These are phyloP conservation scores for Sinapis alba DNA, from an alignment of 441 rosid species.

Conservation along the genomic window DNA sequence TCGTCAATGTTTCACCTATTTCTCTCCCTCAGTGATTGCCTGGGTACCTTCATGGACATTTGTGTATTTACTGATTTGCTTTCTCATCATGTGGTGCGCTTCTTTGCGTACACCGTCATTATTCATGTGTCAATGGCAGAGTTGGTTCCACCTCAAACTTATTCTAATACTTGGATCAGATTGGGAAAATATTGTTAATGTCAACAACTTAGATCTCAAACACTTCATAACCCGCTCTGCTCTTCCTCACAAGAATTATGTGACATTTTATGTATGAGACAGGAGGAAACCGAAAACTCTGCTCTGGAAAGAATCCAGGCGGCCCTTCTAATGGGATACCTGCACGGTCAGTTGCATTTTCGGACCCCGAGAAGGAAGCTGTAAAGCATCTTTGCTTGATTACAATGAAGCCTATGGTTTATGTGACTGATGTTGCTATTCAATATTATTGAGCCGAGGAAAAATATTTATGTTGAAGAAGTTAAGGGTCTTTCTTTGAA, in stretches of 20 bases:
- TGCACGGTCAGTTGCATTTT: neutral
- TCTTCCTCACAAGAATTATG: neutral
- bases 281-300: neutral
- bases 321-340: neutral
- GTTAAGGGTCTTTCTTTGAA: too few species aligned
- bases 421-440: neutral
- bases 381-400: neutral
- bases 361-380: neutral
- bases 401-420: neutral
- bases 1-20: neutral
- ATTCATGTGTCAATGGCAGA: conserved; percentile 84
- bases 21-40: neutral
- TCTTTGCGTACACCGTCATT: conserved; percentile 91
- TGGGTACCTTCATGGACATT: neutral
- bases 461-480: too few species aligned
- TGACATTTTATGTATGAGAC: neutral
- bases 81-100: conserved; percentile 71
- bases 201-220: neutral
- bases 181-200: conserved; percentile 87
- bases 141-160: conserved; percentile 93
- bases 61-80: neutral
- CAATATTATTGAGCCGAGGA: too few species aligned
- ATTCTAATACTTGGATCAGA: conserved; percentile 98
- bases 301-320: neutral
- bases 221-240: neutral